Conservation (phyloP, 1,284 basidiomycete species). For the Boletus mariae region DNA sequence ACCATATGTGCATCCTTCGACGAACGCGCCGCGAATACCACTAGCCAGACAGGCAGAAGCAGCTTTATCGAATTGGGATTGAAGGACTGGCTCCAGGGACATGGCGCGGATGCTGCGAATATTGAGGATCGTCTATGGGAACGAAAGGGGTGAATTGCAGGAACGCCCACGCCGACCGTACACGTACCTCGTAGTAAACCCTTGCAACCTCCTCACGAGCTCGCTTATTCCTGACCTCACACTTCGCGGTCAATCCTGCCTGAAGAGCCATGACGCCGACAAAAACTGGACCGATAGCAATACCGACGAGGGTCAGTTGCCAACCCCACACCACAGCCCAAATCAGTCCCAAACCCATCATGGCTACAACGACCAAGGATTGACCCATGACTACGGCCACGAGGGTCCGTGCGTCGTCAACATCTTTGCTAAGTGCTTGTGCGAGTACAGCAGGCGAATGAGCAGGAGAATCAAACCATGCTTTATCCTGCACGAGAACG, state of each 20-base stretch:
- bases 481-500: slow-evolving; percentile 81
- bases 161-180: background rate
- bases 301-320: slow-evolving; percentile 90
- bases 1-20: slow-evolving; percentile 82
- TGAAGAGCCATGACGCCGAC: slow-evolving; percentile 71
- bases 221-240: slow-evolving; percentile 79
- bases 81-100: slow-evolving; percentile 81
- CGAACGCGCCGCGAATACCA: slow-evolving; percentile 76
- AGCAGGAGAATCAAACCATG: slow-evolving; percentile 79
- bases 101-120: slow-evolving; percentile 86
- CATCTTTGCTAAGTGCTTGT: slow-evolving; percentile 85
- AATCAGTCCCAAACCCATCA: slow-evolving; percentile 79
- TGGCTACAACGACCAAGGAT: slow-evolving; percentile 67
- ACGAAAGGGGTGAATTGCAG: slow-evolving; percentile 9
- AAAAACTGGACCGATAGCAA: slow-evolving; percentile 87
- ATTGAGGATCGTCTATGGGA: slow-evolving; percentile 69
- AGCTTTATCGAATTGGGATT: slow-evolving; percentile 62
- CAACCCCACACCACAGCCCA: slow-evolving; percentile 90
- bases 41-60: slow-evolving; percentile 59
- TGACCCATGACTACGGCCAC: slow-evolving; percentile 77
- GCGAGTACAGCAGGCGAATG: slow-evolving; percentile 69
- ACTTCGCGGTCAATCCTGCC: slow-evolving; percentile 62
- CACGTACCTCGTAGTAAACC: slow-evolving; percentile 78
- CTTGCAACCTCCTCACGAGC: slow-evolving; percentile 83
- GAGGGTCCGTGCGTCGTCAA: slow-evolving; percentile 82